Percentiles rank a stretch among this genome's conserved stretches.
phyloP scores from a whole-genome alignment of 805 yeast species.

The Candida vaughaniae region DNA sequence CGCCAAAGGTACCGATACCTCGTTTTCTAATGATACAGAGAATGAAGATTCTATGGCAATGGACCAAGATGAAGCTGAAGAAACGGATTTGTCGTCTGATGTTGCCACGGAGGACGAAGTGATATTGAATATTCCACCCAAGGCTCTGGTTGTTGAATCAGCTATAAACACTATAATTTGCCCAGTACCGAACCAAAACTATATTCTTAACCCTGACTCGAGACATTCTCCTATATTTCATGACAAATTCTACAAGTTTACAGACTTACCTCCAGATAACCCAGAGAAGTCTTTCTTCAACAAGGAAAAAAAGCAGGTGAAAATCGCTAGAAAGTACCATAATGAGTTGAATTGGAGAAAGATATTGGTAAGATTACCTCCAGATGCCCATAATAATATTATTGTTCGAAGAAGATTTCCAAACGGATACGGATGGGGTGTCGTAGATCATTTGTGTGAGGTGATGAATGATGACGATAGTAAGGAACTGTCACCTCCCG shows the following conservation, averaged over 20 bases:
- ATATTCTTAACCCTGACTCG: conserved; percentile 30
- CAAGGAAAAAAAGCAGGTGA: conserved; percentile 37
- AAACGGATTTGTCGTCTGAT: conserved; percentile 9
- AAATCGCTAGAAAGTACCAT: conserved; percentile 43
- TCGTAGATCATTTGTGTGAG: conserved; percentile 38
- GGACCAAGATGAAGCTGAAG: conserved; percentile 14
- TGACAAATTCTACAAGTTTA: conserved; percentile 38
- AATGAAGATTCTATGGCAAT: conserved; percentile 9
- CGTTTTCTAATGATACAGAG: conserved; percentile 5
- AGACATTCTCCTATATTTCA: conserved; percentile 42
- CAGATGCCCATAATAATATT: conserved; percentile 48
- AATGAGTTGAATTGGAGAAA: conserved; percentile 42
- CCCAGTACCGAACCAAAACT: conserved; percentile 37
- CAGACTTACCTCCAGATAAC: conserved; percentile 22
- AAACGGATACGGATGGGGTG: conserved; percentile 50
- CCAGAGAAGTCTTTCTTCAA: conserved; percentile 17
- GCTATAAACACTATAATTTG: conserved; percentile 39
- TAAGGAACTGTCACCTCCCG: neutral
- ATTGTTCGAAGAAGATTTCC: conserved; percentile 42
- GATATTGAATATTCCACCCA: conserved; percentile 42
- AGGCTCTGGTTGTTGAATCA: conserved; percentile 42
- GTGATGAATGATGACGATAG: conserved; percentile 11
- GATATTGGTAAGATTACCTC: conserved; percentile 41
- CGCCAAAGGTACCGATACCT: conserved; percentile 22
- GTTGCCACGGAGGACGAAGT: conserved; percentile 11